phyloP scores from a whole-genome alignment of 106 monocot species.

The Ottelia alismoides region DNA sequence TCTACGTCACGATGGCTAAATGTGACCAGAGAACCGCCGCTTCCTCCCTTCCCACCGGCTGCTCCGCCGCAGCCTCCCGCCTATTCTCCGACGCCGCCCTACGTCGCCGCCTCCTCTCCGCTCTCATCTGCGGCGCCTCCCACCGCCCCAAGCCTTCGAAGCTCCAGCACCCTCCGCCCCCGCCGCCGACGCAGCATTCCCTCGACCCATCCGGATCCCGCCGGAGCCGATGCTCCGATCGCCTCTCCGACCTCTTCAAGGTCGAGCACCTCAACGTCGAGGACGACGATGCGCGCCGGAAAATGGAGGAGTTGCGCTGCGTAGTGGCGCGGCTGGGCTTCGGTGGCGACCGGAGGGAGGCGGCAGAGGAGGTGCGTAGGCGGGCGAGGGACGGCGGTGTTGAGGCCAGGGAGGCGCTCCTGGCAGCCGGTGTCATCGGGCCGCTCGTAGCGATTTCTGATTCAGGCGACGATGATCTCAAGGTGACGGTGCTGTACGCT shows the following conservation, averaged over 20 bases:
- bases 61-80: conserved; percentile 1
- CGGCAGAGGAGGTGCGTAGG: conserved; percentile 39
- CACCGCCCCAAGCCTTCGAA: background rate
- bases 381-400: conserved; percentile 56
- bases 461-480: conserved; percentile 14
- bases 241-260: conserved; percentile 39
- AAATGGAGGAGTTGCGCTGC: conserved; percentile 30
- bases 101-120: conserved; percentile 41
- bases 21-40: background rate
- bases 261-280: conserved; percentile 20
- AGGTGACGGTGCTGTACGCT: conserved; percentile 54
- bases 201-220: background rate
- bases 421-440: conserved; percentile 68
- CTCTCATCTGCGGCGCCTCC: conserved; percentile 43
- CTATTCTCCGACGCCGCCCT: conserved; percentile 23
- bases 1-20: conserved; percentile 3
- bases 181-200: background rate
- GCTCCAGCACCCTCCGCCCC: background rate
- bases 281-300: background rate
- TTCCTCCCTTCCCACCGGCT: background rate
- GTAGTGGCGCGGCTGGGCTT: conserved; percentile 26
- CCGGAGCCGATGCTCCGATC: conserved; percentile 16
- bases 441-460: conserved; percentile 38
- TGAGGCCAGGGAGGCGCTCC: conserved; percentile 42
- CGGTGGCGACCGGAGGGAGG: conserved; percentile 7